phyloP scores from a whole-genome alignment of 257 asterid species.

The Capsicum pubescens region DNA sequence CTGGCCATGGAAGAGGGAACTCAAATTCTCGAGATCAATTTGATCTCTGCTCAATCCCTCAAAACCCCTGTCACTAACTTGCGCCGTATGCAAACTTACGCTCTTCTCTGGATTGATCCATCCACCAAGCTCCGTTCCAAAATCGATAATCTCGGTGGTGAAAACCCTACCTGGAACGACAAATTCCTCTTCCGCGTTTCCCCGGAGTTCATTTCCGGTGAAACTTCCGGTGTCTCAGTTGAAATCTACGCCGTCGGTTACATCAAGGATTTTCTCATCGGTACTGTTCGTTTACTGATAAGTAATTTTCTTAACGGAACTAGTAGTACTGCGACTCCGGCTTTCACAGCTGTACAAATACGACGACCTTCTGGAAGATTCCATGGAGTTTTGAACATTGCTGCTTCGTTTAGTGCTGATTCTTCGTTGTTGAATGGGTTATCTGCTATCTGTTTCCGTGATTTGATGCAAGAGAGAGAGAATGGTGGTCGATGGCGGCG shows the following conservation, averaged over 20 bases:
- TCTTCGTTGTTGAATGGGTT: conserved; percentile 56
- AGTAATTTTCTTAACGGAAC: conserved; percentile 50
- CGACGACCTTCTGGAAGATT: conserved; percentile 87
- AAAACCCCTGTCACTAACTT: conserved; percentile 62
- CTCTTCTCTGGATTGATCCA: conserved; percentile 72
- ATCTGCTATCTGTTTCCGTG: conserved; percentile 69
- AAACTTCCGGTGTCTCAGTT: conserved; percentile 82
- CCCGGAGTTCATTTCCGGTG: conserved; percentile 63
- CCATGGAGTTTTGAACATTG: conserved; percentile 81
- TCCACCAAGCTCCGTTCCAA: conserved; percentile 75
- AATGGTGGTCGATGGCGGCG: conserved; percentile 43
- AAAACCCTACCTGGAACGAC: conserved; percentile 94
- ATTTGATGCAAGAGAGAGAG: conserved; percentile 57
- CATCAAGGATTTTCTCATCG: conserved; percentile 64
- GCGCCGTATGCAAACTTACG: conserved; percentile 77
- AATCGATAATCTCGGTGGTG: conserved; percentile 67
- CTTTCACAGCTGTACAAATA: conserved; percentile 80
- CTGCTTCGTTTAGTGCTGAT: conserved; percentile 62
- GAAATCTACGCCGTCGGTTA: conserved; percentile 81
- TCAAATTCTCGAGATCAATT: conserved; percentile 77
- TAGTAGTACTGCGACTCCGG: conserved; percentile 48
- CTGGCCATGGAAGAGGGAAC: conserved; percentile 38
- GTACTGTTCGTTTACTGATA: conserved; percentile 77
- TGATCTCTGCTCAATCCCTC: conserved; percentile 92
- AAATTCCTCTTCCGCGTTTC: conserved; percentile 82